These are phyloP conservation scores for Jaltomata sinuosa DNA, from an alignment of 257 asterid species.

Conservation along the genomic window DNA sequence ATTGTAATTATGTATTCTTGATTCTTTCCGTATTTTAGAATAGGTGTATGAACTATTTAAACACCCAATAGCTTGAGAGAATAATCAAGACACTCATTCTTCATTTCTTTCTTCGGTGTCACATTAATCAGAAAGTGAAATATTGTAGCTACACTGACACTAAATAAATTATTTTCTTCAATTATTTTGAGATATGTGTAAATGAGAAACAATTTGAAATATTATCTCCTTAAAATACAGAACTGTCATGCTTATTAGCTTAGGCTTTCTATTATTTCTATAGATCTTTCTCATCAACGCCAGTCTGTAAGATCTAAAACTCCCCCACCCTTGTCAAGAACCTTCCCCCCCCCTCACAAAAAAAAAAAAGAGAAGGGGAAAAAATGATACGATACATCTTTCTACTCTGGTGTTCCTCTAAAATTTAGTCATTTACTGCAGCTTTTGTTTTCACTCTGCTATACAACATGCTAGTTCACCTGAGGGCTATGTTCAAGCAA, in stretches of 20 bases:
- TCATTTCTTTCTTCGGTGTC: not conserved
- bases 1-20: too few relatives aligned
- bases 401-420: not conserved
- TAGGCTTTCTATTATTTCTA: not conserved
- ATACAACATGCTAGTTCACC: constrained; percentile 64
- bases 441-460: constrained; percentile 69
- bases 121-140: not conserved
- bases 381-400: not conserved
- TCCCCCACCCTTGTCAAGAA: not conserved
- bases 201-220: not conserved
- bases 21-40: too few relatives aligned
- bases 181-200: not conserved
- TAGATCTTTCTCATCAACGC: not conserved
- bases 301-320: not conserved
- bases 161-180: not conserved
- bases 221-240: not conserved
- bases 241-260: not conserved
- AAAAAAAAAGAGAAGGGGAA: not conserved
- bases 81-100: not conserved
- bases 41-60: not conserved
- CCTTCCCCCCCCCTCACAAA: not conserved
- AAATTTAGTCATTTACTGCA: constrained; percentile 32
- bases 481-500: constrained; percentile 75
- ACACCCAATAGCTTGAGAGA: not conserved
- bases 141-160: not conserved